phyloP scores from a whole-genome alignment of 139 green algal genomes.

The Chlamydomonas sp. region DNA sequence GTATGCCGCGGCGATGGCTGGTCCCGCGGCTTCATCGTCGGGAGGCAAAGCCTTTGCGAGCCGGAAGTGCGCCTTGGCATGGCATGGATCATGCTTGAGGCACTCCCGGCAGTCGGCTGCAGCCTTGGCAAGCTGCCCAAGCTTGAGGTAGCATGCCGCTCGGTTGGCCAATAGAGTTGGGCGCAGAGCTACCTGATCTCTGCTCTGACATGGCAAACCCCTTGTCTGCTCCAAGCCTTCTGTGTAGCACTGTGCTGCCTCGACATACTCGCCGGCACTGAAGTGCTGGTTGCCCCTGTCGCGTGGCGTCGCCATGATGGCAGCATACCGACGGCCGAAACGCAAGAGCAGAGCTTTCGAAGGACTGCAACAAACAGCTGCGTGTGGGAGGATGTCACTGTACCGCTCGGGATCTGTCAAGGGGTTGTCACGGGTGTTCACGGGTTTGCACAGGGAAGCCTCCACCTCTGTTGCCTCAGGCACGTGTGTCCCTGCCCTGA shows the following conservation, averaged over 20 bases:
- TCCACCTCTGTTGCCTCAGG: no score
- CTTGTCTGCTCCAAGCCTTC: background rate
- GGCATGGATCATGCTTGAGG: conserved; percentile 3
- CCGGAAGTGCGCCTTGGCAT: conserved; percentile 27
- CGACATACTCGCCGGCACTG: background rate
- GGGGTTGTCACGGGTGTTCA: no score
- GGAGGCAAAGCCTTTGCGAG: conserved; percentile 23
- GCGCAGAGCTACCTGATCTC: background rate
- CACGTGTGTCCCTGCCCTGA: no score
- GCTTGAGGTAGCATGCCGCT: conserved; percentile 6
- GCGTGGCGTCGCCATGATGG: background rate
- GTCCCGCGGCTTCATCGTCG: background rate
- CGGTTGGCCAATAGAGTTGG: conserved; percentile 28
- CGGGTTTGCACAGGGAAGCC: no score
- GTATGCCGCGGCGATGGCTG: conserved; percentile 9
- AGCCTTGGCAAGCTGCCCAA: background rate
- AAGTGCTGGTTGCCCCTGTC: background rate
- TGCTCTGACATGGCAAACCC: no score
- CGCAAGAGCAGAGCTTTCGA: no score
- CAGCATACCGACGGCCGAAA: no score
- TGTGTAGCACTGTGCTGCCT: background rate
- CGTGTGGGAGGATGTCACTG: no score
- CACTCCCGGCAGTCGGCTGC: conserved; percentile 21
- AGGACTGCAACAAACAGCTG: no score
- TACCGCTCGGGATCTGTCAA: no score